Evolutionary conservation across 2,329 filamentous ascomycete genomes (phyloP).

Genomic region (Fusarium nurragi): DNA sequence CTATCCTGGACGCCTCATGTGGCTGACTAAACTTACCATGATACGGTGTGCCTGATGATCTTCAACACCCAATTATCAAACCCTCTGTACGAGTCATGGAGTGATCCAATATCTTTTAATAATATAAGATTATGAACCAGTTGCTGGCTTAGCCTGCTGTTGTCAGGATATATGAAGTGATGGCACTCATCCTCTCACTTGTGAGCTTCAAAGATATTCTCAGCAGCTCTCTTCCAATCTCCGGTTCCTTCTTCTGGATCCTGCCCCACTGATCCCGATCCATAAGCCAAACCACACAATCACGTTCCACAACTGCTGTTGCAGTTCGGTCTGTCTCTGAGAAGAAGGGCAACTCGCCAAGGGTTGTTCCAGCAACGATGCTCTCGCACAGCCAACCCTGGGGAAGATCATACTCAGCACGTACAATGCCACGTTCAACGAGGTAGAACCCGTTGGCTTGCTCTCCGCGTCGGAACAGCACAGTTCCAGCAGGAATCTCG

Average conservation of each 20-base stretch:
- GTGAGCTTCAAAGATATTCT: slow-evolving; percentile 92
- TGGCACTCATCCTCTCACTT: slow-evolving; percentile 85
- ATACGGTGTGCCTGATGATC: not conserved
- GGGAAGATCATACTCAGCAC: slow-evolving; percentile 89
- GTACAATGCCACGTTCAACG: slow-evolving; percentile 86
- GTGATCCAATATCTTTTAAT: slow-evolving; percentile 6
- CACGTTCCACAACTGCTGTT: slow-evolving; percentile 83
- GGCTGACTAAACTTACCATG: slow-evolving; percentile 30
- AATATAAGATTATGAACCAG: not conserved
- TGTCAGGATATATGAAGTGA: slow-evolving; percentile 66
- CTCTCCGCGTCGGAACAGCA: slow-evolving; percentile 83
- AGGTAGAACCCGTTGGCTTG: slow-evolving; percentile 86
- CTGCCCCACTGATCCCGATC: slow-evolving; percentile 75
- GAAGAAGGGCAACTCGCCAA: slow-evolving; percentile 96
- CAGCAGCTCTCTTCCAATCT: slow-evolving; percentile 84
- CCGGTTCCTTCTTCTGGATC: slow-evolving; percentile 76
- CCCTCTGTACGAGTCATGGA: not conserved
- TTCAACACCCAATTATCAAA: not conserved
- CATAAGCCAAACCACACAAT: slow-evolving; percentile 85
- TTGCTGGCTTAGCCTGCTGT: slow-evolving; percentile 54
- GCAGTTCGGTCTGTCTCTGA: slow-evolving; percentile 88
- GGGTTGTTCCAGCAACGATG: slow-evolving; percentile 93
- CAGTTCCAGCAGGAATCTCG: slow-evolving; percentile 73
- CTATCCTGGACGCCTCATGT: not conserved
- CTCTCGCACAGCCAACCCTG: slow-evolving; percentile 90